A percentile compares a stretch with the other conserved stretches of the same genome.
Conservation (phyloP, 2,329 filamentous ascomycete species). For the Huntiella abstrusa region DNA sequence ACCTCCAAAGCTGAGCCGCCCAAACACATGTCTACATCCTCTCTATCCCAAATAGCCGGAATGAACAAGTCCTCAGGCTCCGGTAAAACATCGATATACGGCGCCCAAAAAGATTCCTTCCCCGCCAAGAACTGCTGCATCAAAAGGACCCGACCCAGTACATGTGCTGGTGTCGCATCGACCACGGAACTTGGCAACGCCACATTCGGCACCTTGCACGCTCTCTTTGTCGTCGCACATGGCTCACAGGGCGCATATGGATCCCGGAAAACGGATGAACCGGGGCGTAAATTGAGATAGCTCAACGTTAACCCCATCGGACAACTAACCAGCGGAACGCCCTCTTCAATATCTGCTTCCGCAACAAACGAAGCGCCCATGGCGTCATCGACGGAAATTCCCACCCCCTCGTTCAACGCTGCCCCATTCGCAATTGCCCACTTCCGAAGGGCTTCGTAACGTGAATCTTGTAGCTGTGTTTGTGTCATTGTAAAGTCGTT, state of each 20-base stretch:
- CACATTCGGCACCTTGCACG: constrained; percentile 4
- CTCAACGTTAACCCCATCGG: constrained; percentile 36
- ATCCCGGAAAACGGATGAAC: constrained; percentile 13
- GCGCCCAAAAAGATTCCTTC: constrained; percentile 42
- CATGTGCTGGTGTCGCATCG: constrained; percentile 31
- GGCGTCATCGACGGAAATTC: constrained; percentile 30
- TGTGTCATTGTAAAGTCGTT: neutral
- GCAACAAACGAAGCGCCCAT: constrained; percentile 38
- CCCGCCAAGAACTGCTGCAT: constrained; percentile 46
- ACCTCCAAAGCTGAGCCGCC: constrained; percentile 34
- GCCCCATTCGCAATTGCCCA: constrained; percentile 32
- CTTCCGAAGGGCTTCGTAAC: constrained; percentile 19
- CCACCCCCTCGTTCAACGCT: constrained; percentile 29
- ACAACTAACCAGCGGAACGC: constrained; percentile 31
- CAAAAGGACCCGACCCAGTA: constrained; percentile 48
- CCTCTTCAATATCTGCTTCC: constrained; percentile 17
- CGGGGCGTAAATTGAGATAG: constrained; percentile 30
- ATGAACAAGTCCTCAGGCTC: constrained; percentile 37
- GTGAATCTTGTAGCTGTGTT: too few species aligned
- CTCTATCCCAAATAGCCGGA: constrained; percentile 43
- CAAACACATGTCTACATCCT: constrained; percentile 35
- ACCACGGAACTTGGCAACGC: constrained; percentile 33
- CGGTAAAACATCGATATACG: constrained; percentile 48
- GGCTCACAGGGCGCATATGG: constrained; percentile 1
- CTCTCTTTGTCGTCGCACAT: neutral